Evolutionary conservation across 306 rosid genomes (phyloP).

Genomic region (Quercus aquifolioides): DNA sequence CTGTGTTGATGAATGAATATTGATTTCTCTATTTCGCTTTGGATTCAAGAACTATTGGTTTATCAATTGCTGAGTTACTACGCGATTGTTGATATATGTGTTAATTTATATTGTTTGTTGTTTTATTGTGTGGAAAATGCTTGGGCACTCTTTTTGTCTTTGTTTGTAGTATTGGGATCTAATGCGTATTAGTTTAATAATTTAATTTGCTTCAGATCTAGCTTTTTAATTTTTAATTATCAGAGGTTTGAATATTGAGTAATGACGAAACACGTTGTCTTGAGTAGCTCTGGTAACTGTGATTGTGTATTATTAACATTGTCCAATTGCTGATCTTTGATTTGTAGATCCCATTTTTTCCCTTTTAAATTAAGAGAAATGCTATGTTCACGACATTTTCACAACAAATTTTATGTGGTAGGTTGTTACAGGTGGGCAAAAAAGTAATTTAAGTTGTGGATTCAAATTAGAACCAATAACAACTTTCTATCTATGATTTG

Average conservation of each 20-base stretch:
- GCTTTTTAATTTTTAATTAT: background rate
- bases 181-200: background rate
- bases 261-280: too few species aligned
- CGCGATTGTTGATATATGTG: background rate
- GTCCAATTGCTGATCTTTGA: background rate
- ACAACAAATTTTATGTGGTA: too few species aligned
- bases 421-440: too few species aligned
- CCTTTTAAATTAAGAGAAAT: too few species aligned
- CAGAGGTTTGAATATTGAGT: background rate
- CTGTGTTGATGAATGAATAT: background rate
- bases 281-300: too few species aligned
- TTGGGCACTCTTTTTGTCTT: background rate
- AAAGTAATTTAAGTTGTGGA: too few species aligned
- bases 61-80: background rate
- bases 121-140: background rate
- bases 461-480: too few species aligned
- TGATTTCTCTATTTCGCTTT: background rate
- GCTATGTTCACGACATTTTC: accelerated
- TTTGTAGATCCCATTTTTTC: background rate
- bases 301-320: background rate
- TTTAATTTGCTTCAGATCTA: background rate
- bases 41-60: background rate
- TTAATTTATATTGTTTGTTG: background rate
- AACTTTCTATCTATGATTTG: accelerated
- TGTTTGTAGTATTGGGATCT: background rate